phyloP scores from a whole-genome alignment of 2,329 filamentous ascomycete genomes.

The Trichoderma pleuroti region DNA sequence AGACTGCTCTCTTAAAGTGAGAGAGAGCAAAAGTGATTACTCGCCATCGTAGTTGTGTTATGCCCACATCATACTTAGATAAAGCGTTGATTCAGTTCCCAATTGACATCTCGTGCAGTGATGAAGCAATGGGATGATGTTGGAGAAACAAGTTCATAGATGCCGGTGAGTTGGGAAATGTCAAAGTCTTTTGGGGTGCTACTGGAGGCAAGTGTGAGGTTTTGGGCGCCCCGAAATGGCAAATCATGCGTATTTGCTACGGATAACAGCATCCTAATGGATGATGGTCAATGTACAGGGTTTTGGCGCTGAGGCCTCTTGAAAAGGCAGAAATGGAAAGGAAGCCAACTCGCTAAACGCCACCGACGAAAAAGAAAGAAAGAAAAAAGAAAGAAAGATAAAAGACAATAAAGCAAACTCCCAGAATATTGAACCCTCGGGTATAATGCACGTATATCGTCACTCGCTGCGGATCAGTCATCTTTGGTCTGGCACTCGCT shows the following conservation, averaged over 20 bases:
- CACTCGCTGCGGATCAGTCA: background rate
- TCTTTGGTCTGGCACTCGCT: background rate
- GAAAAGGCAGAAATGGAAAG: background rate
- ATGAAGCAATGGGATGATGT: background rate
- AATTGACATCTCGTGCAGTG: background rate
- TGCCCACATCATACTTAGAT: background rate
- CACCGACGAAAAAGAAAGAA: background rate
- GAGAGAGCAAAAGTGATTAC: too few relatives aligned
- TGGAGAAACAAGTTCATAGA: too few relatives aligned
- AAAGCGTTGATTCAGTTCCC: too few relatives aligned
- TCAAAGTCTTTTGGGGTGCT: background rate
- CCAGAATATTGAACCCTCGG: background rate
- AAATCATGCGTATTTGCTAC: background rate
- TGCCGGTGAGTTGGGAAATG: too few relatives aligned
- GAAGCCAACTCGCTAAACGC: background rate
- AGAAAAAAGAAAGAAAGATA: background rate
- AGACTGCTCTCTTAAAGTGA: too few relatives aligned
- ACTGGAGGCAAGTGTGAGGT: background rate
- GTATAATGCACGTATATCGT: conserved; percentile 8
- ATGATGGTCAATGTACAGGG: background rate
- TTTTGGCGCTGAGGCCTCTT: background rate
- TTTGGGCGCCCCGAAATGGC: background rate
- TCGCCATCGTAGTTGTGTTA: too few relatives aligned
- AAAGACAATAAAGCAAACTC: background rate
- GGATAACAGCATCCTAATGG: background rate